Evolutionary conservation across 345 rosid genomes (phyloP), one percentile per base, ranked within the genome.

Genomic region (Acer saccharum): DNA sequence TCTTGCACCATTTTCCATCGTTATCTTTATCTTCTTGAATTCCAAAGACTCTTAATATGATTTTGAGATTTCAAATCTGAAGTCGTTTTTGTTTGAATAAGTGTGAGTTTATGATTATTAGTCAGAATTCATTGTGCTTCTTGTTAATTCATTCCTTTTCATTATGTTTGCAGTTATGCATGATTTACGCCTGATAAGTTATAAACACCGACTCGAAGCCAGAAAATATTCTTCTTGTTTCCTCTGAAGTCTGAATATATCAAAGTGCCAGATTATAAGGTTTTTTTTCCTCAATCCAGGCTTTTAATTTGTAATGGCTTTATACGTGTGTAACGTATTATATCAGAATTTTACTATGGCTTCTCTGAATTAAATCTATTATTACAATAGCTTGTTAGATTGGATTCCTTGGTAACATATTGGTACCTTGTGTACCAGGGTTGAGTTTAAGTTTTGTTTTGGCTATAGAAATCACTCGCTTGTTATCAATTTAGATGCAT

Each of bases 121-220:
- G 41, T 68, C 75, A 79, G 62, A 70, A 60, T 48, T 72, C 12
- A 52, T 35, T 77, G 50, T 80, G 63, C 66, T 73, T 78, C 55
- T 69, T 63, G 61, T 71, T 64, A 35, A 55, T 68, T 81, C 39
- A 76, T 64, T 73, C 65, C 32, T 66, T 64, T 57, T 29, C 61
- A 66, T 43, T 83, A 75, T 74, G 48, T 64, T 79, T 84, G 91
- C 93, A 92, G 95, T 90, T 79, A 85, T 92, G 95, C 93, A 90
- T 73, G 94, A 92, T 16, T 84, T 92, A 21, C 88, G 80, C 72
- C 82, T 90, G 54, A 29, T 23, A 23, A 23, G 0, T 27, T 27
- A 89, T 92, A 76, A 93, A 92, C 84, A 92, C 0, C 0, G 95
- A 90, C 84, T 69, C 89, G 88, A 92, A 92, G 90, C 97, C 95